Conservation (phyloP, 1,284 basidiomycete genomes). For the Malassezia slooffiae region DNA sequence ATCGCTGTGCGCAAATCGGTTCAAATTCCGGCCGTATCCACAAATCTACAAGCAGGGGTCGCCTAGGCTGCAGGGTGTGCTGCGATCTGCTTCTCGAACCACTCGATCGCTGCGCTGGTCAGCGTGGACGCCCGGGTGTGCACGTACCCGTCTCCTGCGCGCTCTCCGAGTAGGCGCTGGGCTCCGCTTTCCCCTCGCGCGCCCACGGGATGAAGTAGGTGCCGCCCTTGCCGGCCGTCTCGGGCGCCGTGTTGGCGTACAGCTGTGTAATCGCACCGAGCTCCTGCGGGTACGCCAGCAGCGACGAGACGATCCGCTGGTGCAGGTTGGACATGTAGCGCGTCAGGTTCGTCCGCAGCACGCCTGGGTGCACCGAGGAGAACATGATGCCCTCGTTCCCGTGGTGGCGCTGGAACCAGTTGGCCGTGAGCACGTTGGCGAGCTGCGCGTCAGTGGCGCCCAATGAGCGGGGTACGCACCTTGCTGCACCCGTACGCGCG, state of each 20-base stretch:
- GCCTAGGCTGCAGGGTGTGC: conserved; percentile 3
- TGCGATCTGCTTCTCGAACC: conserved; percentile 26
- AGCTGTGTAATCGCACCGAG: conserved; percentile 29
- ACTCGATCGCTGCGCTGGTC: conserved; percentile 13
- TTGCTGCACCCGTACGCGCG: conserved; percentile 26
- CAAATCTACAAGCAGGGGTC: not conserved
- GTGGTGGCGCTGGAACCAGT: conserved; percentile 9
- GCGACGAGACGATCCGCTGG: not conserved
- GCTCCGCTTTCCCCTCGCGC: conserved; percentile 7
- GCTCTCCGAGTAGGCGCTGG: conserved; percentile 11
- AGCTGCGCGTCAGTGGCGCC: conserved; percentile 9
- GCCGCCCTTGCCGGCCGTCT: conserved; percentile 14
- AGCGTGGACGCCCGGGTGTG: no score
- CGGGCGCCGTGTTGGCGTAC: conserved; percentile 19
- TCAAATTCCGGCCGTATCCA: no score
- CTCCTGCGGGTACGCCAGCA: conserved; percentile 10
- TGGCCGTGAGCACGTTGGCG: conserved; percentile 5
- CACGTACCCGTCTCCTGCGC: conserved; percentile 7
- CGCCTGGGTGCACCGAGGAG: conserved; percentile 24
- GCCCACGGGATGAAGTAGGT: conserved; percentile 27
- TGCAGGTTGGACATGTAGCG: conserved; percentile 13
- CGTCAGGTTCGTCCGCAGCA: conserved; percentile 11
- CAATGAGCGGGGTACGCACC: conserved; percentile 23
- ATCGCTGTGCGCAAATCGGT: no score
- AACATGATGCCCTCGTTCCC: conserved; percentile 17